Evolutionary conservation across 2,329 filamentous ascomycete genomes (phyloP).

Genomic region (Monilinia fructigena): DNA sequence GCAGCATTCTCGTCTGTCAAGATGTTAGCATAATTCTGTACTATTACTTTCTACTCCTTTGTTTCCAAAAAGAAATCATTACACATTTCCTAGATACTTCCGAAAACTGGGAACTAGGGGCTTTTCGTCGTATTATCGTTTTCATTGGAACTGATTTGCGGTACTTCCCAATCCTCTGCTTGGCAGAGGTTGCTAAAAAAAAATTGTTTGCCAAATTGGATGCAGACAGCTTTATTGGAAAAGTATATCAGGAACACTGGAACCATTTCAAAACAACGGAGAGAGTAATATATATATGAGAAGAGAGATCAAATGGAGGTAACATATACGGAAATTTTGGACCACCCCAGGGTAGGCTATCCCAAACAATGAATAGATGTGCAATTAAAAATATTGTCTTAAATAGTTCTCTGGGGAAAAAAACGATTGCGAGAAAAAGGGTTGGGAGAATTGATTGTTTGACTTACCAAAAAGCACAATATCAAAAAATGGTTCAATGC

Average conservation of each 20-base stretch:
- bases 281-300: background rate
- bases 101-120: too few relatives aligned
- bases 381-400: background rate
- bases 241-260: background rate
- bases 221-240: background rate
- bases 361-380: background rate
- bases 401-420: background rate
- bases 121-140: too few relatives aligned
- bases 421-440: background rate
- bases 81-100: background rate
- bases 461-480: constrained; percentile 55
- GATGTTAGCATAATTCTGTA: constrained; percentile 20
- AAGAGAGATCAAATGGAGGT: background rate
- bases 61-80: background rate
- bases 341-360: background rate
- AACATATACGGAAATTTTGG: background rate
- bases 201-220: too few relatives aligned
- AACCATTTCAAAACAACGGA: background rate
- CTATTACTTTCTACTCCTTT: background rate
- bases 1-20: constrained; percentile 42
- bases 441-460: background rate
- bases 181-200: background rate
- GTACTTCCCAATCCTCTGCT: background rate
- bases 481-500: too few relatives aligned
- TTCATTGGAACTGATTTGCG: background rate